phyloP scores from a whole-genome alignment of 2,329 filamentous ascomycete genomes.

The Microascus cirrosus region DNA sequence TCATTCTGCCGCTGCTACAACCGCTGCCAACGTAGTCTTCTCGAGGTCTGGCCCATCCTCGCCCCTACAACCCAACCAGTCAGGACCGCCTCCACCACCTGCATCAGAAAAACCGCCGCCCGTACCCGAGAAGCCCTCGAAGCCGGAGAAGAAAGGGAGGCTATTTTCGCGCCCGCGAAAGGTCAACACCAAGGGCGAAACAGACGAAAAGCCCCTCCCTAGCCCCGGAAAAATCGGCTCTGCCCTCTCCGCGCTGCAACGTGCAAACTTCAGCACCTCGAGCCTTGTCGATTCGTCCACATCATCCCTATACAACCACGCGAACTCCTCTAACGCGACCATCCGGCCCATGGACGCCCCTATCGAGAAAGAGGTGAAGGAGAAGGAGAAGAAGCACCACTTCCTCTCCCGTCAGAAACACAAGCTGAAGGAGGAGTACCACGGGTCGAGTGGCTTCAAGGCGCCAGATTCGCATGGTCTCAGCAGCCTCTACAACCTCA shows the following conservation, averaged over 20 bases:
- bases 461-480: slow-evolving; percentile 61
- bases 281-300: slow-evolving; percentile 53
- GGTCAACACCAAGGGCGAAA: slow-evolving; percentile 58
- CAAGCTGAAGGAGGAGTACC: slow-evolving; percentile 65
- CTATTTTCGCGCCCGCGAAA: slow-evolving; percentile 70
- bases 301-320: slow-evolving; percentile 58
- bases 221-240: slow-evolving; percentile 63
- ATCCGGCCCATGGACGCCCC: slow-evolving; percentile 50
- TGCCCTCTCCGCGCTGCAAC: slow-evolving; percentile 53
- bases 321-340: slow-evolving; percentile 68
- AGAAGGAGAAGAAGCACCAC: slow-evolving; percentile 70
- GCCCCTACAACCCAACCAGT: slow-evolving; percentile 27
- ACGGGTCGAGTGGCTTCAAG: slow-evolving; percentile 64
- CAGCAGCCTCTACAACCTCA: slow-evolving; percentile 70
- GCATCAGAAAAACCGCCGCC: slow-evolving; percentile 20
- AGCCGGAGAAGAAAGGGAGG: slow-evolving; percentile 69
- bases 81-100: slow-evolving; percentile 24
- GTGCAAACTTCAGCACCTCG: slow-evolving; percentile 59
- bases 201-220: slow-evolving; percentile 55
- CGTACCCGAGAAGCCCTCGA: slow-evolving; percentile 44
- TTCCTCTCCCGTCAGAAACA: slow-evolving; percentile 72
- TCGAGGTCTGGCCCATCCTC: slow-evolving; percentile 49
- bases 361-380: slow-evolving; percentile 40
- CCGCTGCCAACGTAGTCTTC: slow-evolving; percentile 64
- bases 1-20: slow-evolving; percentile 54